A percentile compares a stretch with the other conserved stretches of the same genome.
Conservation (phyloP, 441 rosid species). For the Syzygium malaccense region DNA sequence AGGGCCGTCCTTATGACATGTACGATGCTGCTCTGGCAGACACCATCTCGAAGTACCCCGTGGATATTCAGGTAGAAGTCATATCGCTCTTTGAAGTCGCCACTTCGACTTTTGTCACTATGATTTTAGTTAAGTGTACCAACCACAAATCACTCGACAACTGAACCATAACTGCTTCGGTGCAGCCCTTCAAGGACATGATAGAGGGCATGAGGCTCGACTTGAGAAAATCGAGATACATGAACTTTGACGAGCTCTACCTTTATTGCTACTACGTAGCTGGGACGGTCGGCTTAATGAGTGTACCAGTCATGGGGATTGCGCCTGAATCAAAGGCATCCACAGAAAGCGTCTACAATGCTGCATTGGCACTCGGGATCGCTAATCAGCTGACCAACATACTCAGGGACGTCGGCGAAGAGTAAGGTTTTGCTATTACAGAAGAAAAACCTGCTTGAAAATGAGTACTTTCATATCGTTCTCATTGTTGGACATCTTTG, state of each 20-base stretch:
- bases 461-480: not conserved
- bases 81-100: not conserved
- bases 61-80: constrained; percentile 73
- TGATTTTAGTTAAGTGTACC: not conserved
- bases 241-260: constrained; percentile 75
- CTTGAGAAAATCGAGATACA: constrained; percentile 62
- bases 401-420: constrained; percentile 88
- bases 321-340: constrained; percentile 71
- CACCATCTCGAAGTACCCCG: constrained; percentile 62
- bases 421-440: constrained; percentile 34
- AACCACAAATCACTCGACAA: not conserved
- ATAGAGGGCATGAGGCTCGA: constrained; percentile 95
- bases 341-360: constrained; percentile 65
- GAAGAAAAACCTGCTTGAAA: not conserved
- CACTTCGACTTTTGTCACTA: not conserved
- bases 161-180: not conserved
- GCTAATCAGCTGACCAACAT: constrained; percentile 93
- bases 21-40: constrained; percentile 86
- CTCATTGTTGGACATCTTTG: not conserved
- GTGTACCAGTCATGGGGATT: constrained; percentile 87
- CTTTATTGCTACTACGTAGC: constrained; percentile 88
- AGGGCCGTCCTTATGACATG: constrained; percentile 77
- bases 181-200: constrained; percentile 84
- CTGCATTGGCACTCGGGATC: constrained; percentile 78
- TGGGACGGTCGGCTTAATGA: constrained; percentile 85